These are phyloP conservation scores for Ambrosiella xylebori DNA, from an alignment of 2,329 filamentous ascomycete species.

Conservation along the genomic window DNA sequence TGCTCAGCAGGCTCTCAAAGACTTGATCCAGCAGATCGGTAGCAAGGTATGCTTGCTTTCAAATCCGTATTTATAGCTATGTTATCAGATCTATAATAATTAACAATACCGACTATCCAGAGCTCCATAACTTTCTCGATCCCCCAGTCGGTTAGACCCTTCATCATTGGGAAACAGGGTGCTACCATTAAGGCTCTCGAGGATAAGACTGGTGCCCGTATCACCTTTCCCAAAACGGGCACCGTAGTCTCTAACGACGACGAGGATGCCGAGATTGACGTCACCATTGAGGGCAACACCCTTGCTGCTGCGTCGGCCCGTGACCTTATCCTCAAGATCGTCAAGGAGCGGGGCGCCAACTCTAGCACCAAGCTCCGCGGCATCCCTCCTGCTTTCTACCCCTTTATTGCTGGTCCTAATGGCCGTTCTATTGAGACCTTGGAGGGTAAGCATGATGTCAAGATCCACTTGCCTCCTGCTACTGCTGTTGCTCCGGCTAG, in stretches of 20 bases:
- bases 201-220: conserved; percentile 73
- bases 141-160: conserved; percentile 54
- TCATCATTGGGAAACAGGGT: conserved; percentile 87
- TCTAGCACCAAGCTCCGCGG: conserved; percentile 66
- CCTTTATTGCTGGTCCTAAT: conserved; percentile 74
- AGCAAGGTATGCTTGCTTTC: conserved; percentile 46
- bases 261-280: conserved; percentile 66
- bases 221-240: conserved; percentile 74
- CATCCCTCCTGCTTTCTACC: conserved; percentile 83
- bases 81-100: conserved; percentile 2
- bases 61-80: conserved; percentile 6
- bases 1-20: conserved; percentile 75
- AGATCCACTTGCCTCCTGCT: conserved; percentile 55
- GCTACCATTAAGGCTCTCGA: conserved; percentile 79
- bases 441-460: conserved; percentile 61
- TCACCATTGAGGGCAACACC: conserved; percentile 79
- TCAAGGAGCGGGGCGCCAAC: conserved; percentile 67
- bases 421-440: conserved; percentile 50
- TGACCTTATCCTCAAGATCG: conserved; percentile 72
- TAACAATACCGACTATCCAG: conserved; percentile 6
- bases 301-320: conserved; percentile 71
- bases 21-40: conserved; percentile 75
- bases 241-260: conserved; percentile 44
- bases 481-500: conserved; percentile 36
- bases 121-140: conserved; percentile 12